Percentiles rank a stretch among this genome's conserved stretches.
phyloP scores from a whole-genome alignment of 441 rosid species.

The Corymbia calophylla region DNA sequence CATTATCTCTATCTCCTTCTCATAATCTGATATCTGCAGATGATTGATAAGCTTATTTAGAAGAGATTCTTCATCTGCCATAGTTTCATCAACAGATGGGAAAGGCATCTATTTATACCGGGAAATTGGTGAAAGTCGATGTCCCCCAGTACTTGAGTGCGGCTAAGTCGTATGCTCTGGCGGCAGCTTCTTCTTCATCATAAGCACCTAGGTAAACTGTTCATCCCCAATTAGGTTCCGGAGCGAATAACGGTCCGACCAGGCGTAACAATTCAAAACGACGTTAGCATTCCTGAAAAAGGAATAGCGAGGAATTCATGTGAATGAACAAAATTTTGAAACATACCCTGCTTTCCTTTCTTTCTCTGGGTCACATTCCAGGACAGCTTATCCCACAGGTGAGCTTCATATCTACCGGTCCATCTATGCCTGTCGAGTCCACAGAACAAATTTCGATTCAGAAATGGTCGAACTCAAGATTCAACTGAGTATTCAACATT shows the following conservation, averaged over 20 bases:
- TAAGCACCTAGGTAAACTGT: slow-evolving; percentile 56
- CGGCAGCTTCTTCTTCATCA: slow-evolving; percentile 65
- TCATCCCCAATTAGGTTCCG: not conserved
- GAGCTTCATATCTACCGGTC: slow-evolving; percentile 68
- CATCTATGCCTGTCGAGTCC: slow-evolving; percentile 42
- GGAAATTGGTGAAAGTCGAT: slow-evolving; percentile 53
- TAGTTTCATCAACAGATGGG: not conserved
- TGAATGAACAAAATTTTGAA: not conserved
- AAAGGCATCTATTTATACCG: slow-evolving; percentile 17
- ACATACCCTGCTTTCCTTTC: slow-evolving; percentile 62
- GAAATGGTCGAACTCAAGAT: not conserved
- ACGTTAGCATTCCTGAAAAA: not conserved
- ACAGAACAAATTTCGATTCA: not conserved
- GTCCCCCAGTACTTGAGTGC: slow-evolving; percentile 59
- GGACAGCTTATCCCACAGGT: slow-evolving; percentile 69
- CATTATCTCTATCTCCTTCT: slow-evolving; percentile 10
- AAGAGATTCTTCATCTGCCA: not conserved
- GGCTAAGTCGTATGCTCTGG: slow-evolving; percentile 59
- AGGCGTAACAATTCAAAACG: not conserved
- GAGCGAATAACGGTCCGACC: not conserved
- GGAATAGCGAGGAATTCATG: not conserved
- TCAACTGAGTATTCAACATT: not conserved
- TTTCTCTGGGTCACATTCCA: slow-evolving; percentile 67
- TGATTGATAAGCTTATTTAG: not conserved
- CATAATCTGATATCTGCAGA: slow-evolving; percentile 7